These are phyloP conservation scores for Anisodus acutangulus DNA, from an alignment of 257 asterid genomes.

Conservation along the genomic window DNA sequence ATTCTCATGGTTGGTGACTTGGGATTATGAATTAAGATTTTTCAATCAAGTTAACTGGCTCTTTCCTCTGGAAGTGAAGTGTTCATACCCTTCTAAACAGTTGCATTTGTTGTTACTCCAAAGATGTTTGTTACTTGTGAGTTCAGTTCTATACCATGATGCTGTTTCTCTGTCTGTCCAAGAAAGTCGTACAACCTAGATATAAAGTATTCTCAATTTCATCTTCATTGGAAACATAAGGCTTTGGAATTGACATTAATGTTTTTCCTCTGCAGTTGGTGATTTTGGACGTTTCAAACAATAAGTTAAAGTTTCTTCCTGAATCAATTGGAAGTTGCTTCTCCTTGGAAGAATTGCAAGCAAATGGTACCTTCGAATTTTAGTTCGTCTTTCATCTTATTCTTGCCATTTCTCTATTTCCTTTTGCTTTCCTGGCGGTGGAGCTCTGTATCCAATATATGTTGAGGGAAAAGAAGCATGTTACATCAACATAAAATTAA, in stretches of 20 bases:
- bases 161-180: background rate
- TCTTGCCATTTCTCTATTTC: background rate
- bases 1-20: background rate
- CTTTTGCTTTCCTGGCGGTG: background rate
- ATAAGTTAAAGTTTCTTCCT: constrained; percentile 77
- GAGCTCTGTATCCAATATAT: background rate
- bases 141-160: background rate
- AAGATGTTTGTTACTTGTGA: background rate
- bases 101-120: background rate
- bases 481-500: background rate
- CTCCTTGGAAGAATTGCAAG: constrained; percentile 94
- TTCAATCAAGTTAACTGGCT: background rate
- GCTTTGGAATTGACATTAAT: background rate
- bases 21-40: background rate
- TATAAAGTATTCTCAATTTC: background rate
- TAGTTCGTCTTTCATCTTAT: constrained; percentile 1
- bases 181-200: background rate
- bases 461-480: background rate
- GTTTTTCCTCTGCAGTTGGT: constrained; percentile 66
- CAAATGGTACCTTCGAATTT: constrained; percentile 67
- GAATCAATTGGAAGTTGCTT: constrained; percentile 96
- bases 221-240: background rate
- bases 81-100: background rate
- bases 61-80: constrained; percentile 5
- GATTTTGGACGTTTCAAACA: constrained; percentile 81